phyloP scores from a whole-genome alignment of 106 monocot species.

The Allium fistulosum region DNA sequence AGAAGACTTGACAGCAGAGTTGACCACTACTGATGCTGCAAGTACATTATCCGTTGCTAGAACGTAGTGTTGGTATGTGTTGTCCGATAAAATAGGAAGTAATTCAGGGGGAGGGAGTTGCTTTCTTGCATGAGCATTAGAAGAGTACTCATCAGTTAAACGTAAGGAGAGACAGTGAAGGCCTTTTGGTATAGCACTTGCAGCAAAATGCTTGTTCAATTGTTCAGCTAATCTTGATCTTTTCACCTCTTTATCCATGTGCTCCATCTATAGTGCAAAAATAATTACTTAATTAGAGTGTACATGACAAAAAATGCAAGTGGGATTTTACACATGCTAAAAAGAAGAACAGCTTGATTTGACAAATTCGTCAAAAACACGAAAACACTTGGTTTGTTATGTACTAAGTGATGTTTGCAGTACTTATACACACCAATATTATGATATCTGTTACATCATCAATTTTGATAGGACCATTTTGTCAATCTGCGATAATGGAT shows the following conservation, averaged over 20 bases:
- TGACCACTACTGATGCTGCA: slow-evolving; percentile 82
- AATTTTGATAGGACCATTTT: too few species aligned
- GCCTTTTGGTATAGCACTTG: slow-evolving; percentile 87
- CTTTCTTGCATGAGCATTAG: slow-evolving; percentile 88
- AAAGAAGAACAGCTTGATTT: too few species aligned
- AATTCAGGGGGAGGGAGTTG: slow-evolving; percentile 84
- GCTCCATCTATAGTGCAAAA: slow-evolving; percentile 59
- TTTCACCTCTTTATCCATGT: slow-evolving; percentile 61
- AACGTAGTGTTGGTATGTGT: slow-evolving; percentile 70
- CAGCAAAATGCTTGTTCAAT: slow-evolving; percentile 85
- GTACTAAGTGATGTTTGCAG: too few species aligned
- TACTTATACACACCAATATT: too few species aligned
- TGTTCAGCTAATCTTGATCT: slow-evolving; percentile 76
- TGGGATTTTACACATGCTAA: background rate
- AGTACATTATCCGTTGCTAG: slow-evolving; percentile 84
- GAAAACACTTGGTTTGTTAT: too few species aligned
- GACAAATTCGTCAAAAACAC: too few species aligned
- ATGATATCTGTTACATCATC: too few species aligned
- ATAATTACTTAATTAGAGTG: background rate
- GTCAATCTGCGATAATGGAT: too few species aligned
- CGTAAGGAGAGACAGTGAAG: slow-evolving; percentile 85
- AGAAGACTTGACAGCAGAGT: slow-evolving; percentile 57
- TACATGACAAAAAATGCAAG: background rate
- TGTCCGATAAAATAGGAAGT: slow-evolving; percentile 60
- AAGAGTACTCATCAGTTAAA: slow-evolving; percentile 87